phyloP scores from a whole-genome alignment of 2,329 filamentous ascomycete species.

The Beauveria rudraprayagi region DNA sequence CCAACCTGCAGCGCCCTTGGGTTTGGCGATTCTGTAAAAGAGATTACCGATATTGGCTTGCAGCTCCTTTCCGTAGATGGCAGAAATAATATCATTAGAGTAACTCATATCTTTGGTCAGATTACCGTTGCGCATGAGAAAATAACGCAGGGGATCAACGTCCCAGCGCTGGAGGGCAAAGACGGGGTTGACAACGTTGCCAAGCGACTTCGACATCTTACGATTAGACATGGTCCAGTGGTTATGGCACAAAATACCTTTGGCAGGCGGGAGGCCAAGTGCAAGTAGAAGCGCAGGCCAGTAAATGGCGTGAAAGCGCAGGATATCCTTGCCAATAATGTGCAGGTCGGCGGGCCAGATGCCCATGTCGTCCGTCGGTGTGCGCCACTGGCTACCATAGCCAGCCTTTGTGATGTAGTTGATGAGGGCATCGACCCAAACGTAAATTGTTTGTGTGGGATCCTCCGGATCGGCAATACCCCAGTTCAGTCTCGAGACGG shows the following conservation, averaged over 20 bases:
- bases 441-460: constrained; percentile 82
- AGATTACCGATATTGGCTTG: constrained; percentile 76
- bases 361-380: constrained; percentile 50
- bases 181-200: constrained; percentile 92
- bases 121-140: constrained; percentile 72
- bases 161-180: constrained; percentile 86
- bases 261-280: constrained; percentile 68
- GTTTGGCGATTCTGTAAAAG: constrained; percentile 58
- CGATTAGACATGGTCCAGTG: constrained; percentile 89
- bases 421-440: constrained; percentile 93
- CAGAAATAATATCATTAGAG: constrained; percentile 66
- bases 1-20: constrained; percentile 50
- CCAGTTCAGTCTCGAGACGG: constrained; percentile 70
- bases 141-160: constrained; percentile 81
- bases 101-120: constrained; percentile 76
- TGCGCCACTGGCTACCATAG: constrained; percentile 56
- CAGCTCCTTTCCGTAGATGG: constrained; percentile 71
- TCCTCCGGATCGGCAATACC: constrained; percentile 85
- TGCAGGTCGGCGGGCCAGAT: constrained; percentile 91
- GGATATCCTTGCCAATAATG: constrained; percentile 91
- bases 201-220: constrained; percentile 96
- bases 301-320: constrained; percentile 94
- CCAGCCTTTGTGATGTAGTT: constrained; percentile 88
- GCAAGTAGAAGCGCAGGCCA: constrained; percentile 97
- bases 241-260: constrained; percentile 75